Percentiles rank a stretch among this genome's conserved stretches.
Evolutionary conservation across 139 green algal genomes (phyloP).

Genomic region (Chlorella sp.): DNA sequence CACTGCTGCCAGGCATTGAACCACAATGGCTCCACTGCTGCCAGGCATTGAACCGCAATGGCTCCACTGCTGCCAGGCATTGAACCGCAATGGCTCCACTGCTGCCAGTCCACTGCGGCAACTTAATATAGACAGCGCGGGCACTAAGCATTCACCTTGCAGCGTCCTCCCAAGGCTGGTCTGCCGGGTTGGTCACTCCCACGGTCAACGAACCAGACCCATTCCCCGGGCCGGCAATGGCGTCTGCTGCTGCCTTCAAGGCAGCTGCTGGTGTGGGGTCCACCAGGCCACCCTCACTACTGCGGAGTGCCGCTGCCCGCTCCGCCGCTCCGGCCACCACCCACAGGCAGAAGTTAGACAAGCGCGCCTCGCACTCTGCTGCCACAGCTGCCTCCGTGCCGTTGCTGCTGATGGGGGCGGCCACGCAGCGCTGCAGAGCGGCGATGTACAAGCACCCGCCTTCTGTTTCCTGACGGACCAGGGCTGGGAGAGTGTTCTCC

Average conservation of each 20-base stretch:
- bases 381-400: conserved; percentile 7
- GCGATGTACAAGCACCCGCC: conserved; percentile 53
- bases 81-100: too few species aligned
- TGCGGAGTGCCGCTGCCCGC: background rate
- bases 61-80: too few species aligned
- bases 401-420: conserved; percentile 6
- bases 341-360: conserved; percentile 24
- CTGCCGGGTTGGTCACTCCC: background rate
- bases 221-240: background rate
- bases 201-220: background rate
- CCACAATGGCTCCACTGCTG: too few species aligned
- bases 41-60: too few species aligned
- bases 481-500: conserved; percentile 22
- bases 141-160: background rate
- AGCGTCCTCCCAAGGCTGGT: conserved; percentile 31
- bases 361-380: conserved; percentile 28
- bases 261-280: background rate
- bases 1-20: too few species aligned
- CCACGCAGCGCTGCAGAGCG: conserved; percentile 44
- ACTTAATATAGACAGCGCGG: too few species aligned
- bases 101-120: too few species aligned
- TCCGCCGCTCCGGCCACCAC: conserved; percentile 24
- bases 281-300: background rate
- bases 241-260: background rate
- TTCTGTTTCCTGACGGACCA: conserved; percentile 53